Evolutionary conservation across 768 basidiomycete genomes (phyloP), one percentile per base, ranked within the genome.

Genomic region (Xerocomus potaroensis): DNA sequence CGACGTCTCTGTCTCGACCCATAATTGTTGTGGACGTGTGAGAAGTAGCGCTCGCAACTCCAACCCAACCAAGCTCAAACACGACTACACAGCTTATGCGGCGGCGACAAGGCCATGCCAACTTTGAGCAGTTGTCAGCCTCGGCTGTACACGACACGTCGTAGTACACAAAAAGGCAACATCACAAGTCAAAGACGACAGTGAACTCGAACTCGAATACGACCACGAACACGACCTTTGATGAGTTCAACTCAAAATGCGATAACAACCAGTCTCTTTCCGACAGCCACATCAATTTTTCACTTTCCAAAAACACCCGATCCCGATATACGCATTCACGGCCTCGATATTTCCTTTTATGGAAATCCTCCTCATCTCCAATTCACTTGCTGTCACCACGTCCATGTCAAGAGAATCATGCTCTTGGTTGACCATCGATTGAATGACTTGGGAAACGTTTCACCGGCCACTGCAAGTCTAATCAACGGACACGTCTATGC

Each of bases 21-120:
- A 27, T 27, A 6, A 75, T 73, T 37, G 57, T 50, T 18, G 59
- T 52, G n/a, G 66, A 53, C 40, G 63, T 65, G 63, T 45, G 63
- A 57, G 51, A 67, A 65, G 56, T 40, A 24, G 60, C 51, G 58
- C 59, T 60, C 63, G 41, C 50, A 34, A 51, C 43, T 36, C 38
- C n/a, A n/a, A n/a, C n/a, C 29, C 61, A 65, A 65, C 61, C 59
- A 61, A 50, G 57, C 49, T 65, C 65, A 65, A 65, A 65, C 63
- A 65, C 53, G 56, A 41, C 65, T 60, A 65, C 63, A 65, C 64
- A 65, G 55, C 57, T 46, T 27, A 32, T 47, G 31, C 42, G 41
- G 31, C 42, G 41, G 41, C 41, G 41, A 42, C 44, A 29, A 32
- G 37, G 33, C 22, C 32, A 42, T 34, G 27, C 50, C 30, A 45